Evolutionary conservation across 2,329 filamentous ascomycete species (phyloP), one percentile per base, ranked within the genome.

Genomic region (Hypoxylon sp.): DNA sequence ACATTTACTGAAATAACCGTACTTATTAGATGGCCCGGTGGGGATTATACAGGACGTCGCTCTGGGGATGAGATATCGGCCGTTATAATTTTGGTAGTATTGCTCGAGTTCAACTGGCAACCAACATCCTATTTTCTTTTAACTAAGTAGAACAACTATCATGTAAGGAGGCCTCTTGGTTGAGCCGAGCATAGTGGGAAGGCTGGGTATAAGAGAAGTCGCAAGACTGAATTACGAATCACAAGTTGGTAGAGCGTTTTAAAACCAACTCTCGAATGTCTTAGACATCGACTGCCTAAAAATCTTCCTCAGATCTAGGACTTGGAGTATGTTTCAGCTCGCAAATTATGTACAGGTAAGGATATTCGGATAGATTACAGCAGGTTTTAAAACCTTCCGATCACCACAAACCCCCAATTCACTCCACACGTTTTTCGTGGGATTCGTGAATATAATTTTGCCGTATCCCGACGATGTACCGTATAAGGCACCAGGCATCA

Each of bases 351-450:
- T 17, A n/a, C 7, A 17, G 9, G 2, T 41, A n/a, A 5, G 36
- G 7, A 7, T n/a, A 41, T 17, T 41, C n/a, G 36, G 36, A 41
- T 41, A 41, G 36, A 41, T 41, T 41, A 17, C n/a, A 17, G n/a
- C 36, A 41, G n/a, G 36, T 17, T 30, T 45, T n/a, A 10, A 63
- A 36, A 59, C 55, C n/a, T 9, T 45, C 59, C 59, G 59, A 23
- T 46, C 28, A 52, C 43, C 19, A 62, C 23, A 50, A 58, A 66
- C 58, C 14, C 14, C 23, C 14, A 30, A 30, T 30, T 30, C 28
- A 7, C 7, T 30, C 28, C 49, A 49, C 55, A 30, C 38, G 55
- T 9, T 49, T 48, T 38, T n/a, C 23, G 53, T 5, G 21, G 23
- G 21, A 28, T 43, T n/a, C 14, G 17, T 38, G 36, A n/a, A 38